phyloP scores from a whole-genome alignment of 352 stramenopile genomes.

The Phytophthora aleatoria region DNA sequence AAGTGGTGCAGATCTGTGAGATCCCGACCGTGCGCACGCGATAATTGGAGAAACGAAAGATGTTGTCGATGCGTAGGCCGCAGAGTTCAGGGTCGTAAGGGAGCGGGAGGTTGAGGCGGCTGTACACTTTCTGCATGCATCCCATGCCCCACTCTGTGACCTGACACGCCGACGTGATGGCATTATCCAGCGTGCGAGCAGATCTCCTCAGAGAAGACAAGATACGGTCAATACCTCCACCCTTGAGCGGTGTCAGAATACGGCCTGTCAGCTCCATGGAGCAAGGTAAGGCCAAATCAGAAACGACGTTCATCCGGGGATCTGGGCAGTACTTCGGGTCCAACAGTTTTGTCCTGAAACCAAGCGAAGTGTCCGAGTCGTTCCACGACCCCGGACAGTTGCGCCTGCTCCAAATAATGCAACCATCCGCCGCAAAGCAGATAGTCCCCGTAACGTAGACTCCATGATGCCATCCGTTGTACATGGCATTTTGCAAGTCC shows the following conservation, averaged over 20 bases:
- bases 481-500: slow-evolving; percentile 8
- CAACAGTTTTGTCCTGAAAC: not conserved
- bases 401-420: slow-evolving; percentile 13
- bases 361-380: slow-evolving; percentile 2
- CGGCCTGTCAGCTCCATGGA: not conserved
- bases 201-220: not conserved
- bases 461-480: slow-evolving; percentile 2
- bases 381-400: slow-evolving; percentile 25
- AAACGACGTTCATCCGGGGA: not conserved
- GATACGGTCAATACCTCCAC: not conserved
- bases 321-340: not conserved
- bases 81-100: not conserved
- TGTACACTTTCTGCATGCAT: slow-evolving; percentile 11
- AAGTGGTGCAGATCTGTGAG: not conserved
- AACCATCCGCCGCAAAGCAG: slow-evolving; percentile 18
- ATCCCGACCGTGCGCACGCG: not conserved
- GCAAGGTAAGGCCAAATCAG: slow-evolving; percentile 3
- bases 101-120: not conserved
- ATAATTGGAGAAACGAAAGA: not conserved
- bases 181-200: slow-evolving; percentile 1
- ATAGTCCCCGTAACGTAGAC: slow-evolving; percentile 14
- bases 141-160: slow-evolving; percentile 3
- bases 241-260: not conserved
- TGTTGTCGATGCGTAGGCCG: not conserved
- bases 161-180: slow-evolving; percentile 3